Conservation (phyloP, 441 rosid genomes). For the Gossypium lobatum region DNA sequence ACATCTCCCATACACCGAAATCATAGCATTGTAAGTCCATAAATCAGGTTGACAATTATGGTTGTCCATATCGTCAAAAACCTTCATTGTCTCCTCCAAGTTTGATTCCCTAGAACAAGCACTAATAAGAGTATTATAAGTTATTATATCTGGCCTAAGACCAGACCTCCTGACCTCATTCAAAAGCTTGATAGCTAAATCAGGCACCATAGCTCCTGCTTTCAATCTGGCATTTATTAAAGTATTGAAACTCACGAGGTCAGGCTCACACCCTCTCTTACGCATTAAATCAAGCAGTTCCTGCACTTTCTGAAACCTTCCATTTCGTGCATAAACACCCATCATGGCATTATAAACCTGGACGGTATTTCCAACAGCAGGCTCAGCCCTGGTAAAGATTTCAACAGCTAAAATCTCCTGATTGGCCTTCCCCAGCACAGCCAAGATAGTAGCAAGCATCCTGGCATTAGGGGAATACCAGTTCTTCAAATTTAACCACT, state of each 20-base stretch:
- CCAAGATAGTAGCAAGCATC: slow-evolving; percentile 78
- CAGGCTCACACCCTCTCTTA: slow-evolving; percentile 73
- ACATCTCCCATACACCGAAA: slow-evolving; percentile 85
- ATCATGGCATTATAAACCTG: slow-evolving; percentile 95
- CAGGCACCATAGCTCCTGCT: slow-evolving; percentile 48
- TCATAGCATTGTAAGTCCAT: slow-evolving; percentile 97
- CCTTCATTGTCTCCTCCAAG: slow-evolving; percentile 69
- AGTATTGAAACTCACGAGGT: slow-evolving; percentile 89
- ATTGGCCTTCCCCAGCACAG: slow-evolving; percentile 76
- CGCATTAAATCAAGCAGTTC: slow-evolving; percentile 74
- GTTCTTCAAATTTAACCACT: slow-evolving; percentile 82
- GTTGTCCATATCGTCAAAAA: slow-evolving; percentile 68
- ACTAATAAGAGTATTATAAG: slow-evolving; percentile 84
- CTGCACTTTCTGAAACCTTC: slow-evolving; percentile 59
- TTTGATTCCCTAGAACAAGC: slow-evolving; percentile 80
- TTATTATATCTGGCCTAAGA: slow-evolving; percentile 78
- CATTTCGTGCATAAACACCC: slow-evolving; percentile 82
- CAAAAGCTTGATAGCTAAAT: slow-evolving; percentile 56
- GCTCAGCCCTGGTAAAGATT: slow-evolving; percentile 57
- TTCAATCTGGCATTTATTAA: slow-evolving; percentile 80
- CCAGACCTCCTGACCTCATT: slow-evolving; percentile 73
- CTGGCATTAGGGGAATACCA: slow-evolving; percentile 84
- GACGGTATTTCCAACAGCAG: slow-evolving; percentile 56
- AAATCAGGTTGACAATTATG: slow-evolving; percentile 77
- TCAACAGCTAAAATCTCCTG: slow-evolving; percentile 75